These are phyloP conservation scores for Xylariaceae sp. DNA, from an alignment of 2,329 filamentous ascomycete genomes.

Conservation along the genomic window DNA sequence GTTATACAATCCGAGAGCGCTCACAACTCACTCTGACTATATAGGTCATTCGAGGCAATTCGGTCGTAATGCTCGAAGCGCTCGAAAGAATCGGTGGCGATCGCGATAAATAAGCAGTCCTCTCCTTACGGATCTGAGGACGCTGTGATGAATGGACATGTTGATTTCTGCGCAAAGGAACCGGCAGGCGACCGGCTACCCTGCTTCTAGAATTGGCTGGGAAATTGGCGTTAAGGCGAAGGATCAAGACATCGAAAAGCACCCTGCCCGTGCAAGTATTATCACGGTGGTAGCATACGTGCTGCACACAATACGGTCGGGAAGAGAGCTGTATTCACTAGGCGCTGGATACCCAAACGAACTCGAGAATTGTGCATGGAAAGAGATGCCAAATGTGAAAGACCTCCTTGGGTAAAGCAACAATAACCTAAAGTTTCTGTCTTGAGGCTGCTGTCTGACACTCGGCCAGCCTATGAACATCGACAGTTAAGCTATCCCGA, in stretches of 20 bases:
- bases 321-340: slow-evolving; percentile 2
- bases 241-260: slow-evolving; percentile 8
- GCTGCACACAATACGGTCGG: background rate
- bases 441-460: background rate
- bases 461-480: background rate
- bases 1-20: background rate
- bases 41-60: slow-evolving; percentile 93
- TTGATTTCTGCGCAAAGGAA: slow-evolving; percentile 20
- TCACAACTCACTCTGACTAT: slow-evolving; percentile 26
- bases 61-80: slow-evolving; percentile 95
- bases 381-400: slow-evolving; percentile 2
- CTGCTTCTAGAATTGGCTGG: slow-evolving; percentile 10
- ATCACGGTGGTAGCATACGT: background rate
- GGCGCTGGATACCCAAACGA: slow-evolving; percentile 2
- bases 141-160: slow-evolving; percentile 10
- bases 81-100: slow-evolving; percentile 64
- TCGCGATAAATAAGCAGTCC: slow-evolving; percentile 33
- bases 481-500: background rate
- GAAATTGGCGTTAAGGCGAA: slow-evolving; percentile 21
- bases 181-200: slow-evolving; percentile 5
- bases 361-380: slow-evolving; percentile 4
- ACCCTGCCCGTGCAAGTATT: slow-evolving; percentile 1
- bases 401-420: slow-evolving; percentile 1
- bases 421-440: background rate
- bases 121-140: slow-evolving; percentile 6